A percentile compares a stretch with the other conserved stretches of the same genome.
Conservation (phyloP, 2,329 filamentous ascomycete genomes). For the Fusarium sp. region DNA sequence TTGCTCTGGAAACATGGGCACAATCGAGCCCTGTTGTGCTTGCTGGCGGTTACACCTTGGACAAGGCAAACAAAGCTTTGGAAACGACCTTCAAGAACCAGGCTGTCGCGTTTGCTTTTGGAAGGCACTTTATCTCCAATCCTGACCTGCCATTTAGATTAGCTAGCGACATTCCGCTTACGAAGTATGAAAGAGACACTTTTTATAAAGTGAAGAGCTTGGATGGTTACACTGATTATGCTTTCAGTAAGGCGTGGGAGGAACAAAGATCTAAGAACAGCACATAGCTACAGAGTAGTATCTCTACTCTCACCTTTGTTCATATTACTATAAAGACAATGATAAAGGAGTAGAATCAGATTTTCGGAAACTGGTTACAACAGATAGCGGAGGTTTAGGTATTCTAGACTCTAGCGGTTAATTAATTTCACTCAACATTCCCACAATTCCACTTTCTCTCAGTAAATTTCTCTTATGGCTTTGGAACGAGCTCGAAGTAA, state of each 20-base stretch:
- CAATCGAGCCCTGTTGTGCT: conserved; percentile 50
- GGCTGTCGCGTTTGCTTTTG: conserved; percentile 53
- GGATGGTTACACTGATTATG: conserved; percentile 49
- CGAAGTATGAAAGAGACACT: conserved; percentile 47
- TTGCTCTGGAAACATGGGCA: conserved; percentile 52
- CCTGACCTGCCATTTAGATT: conserved; percentile 45
- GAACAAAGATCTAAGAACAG: neutral
- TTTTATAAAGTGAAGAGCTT: conserved; percentile 48
- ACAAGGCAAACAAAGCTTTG: conserved; percentile 50
- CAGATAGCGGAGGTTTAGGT: no score
- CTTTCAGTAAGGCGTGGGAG: conserved; percentile 29
- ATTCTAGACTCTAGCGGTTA: no score
- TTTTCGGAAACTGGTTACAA: no score
- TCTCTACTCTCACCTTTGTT: no score
- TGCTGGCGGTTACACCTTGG: conserved; percentile 53
- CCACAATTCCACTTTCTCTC: no score
- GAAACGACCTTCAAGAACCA: conserved; percentile 46
- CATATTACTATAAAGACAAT: no score
- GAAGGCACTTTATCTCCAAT: conserved; percentile 51
- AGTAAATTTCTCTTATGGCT: no score
- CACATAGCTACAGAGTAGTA: neutral
- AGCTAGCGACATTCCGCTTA: conserved; percentile 38
- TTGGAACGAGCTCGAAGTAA: no score
- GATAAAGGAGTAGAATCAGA: no score
- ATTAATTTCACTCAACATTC: no score